phyloP scores from a whole-genome alignment of 176 grass and related monocot species.

The Musa itinerans region DNA sequence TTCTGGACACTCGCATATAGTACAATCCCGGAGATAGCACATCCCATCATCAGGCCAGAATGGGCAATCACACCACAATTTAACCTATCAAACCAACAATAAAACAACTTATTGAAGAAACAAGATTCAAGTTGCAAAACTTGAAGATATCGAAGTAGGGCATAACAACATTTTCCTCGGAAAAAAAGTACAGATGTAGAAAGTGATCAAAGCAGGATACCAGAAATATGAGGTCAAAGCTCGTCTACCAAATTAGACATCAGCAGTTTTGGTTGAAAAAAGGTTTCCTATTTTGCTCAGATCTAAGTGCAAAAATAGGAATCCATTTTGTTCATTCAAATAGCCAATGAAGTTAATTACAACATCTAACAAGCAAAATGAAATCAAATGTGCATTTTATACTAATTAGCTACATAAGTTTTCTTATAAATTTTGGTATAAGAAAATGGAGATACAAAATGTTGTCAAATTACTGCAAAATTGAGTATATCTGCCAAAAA shows the following conservation, averaged over 20 bases:
- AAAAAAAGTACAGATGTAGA: background rate
- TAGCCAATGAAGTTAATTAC: background rate
- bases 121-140: background rate
- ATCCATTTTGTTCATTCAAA: background rate
- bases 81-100: constrained; percentile 45
- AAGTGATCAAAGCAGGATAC: background rate
- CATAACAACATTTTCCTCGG: background rate
- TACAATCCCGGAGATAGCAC: constrained; percentile 82
- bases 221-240: background rate
- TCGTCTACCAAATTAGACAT: background rate
- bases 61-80: constrained; percentile 93
- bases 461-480: too few relatives aligned
- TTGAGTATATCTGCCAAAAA: too few relatives aligned
- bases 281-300: background rate
- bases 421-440: background rate
- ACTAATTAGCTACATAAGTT: too few relatives aligned
- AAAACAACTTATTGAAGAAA: constrained; percentile 5
- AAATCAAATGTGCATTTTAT: background rate
- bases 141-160: background rate
- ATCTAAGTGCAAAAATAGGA: background rate
- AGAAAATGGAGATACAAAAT: background rate
- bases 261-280: background rate
- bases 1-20: constrained; percentile 90
- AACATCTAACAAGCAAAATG: background rate
- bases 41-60: constrained; percentile 98